A percentile compares a stretch with the other conserved stretches of the same genome.
phyloP scores from a whole-genome alignment of 176 grass and related monocot genomes.

The Stipa capillata region DNA sequence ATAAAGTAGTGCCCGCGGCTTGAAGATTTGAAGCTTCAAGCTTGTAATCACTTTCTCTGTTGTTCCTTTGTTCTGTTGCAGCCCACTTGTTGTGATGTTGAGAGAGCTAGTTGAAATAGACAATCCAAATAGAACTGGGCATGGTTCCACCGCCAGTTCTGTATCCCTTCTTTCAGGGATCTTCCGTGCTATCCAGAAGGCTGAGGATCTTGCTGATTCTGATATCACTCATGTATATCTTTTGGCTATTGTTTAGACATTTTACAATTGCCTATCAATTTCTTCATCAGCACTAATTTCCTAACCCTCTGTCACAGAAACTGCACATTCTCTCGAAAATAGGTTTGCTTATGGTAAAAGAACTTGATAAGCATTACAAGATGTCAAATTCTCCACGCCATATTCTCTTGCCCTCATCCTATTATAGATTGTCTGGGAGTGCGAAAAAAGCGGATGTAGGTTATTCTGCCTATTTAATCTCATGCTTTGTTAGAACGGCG shows the following conservation, averaged over 20 bases:
- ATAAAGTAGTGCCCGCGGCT: neutral
- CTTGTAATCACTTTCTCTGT: conserved; percentile 10
- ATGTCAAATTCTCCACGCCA: conserved; percentile 54
- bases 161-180: conserved; percentile 59
- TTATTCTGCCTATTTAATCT: conserved; percentile 8
- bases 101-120: conserved; percentile 53
- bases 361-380: conserved; percentile 53
- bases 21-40: neutral
- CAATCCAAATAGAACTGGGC: conserved; percentile 21
- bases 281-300: conserved; percentile 16
- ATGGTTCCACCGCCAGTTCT: conserved; percentile 29
- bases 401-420: conserved; percentile 77
- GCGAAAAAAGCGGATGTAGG: conserved; percentile 44
- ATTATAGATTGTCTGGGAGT: conserved; percentile 49
- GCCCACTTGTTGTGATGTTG: conserved; percentile 79
- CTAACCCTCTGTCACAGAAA: conserved; percentile 53
- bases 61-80: conserved; percentile 46
- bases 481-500: neutral
- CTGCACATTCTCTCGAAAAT: conserved; percentile 87
- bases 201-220: conserved; percentile 63
- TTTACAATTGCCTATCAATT: conserved; percentile 22
- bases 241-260: neutral
- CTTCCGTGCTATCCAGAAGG: conserved; percentile 79
- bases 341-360: conserved; percentile 55
- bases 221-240: conserved; percentile 49